Evolutionary conservation across 805 yeast genomes (phyloP).

Genomic region (Tetrapisispora nanseiensis): DNA sequence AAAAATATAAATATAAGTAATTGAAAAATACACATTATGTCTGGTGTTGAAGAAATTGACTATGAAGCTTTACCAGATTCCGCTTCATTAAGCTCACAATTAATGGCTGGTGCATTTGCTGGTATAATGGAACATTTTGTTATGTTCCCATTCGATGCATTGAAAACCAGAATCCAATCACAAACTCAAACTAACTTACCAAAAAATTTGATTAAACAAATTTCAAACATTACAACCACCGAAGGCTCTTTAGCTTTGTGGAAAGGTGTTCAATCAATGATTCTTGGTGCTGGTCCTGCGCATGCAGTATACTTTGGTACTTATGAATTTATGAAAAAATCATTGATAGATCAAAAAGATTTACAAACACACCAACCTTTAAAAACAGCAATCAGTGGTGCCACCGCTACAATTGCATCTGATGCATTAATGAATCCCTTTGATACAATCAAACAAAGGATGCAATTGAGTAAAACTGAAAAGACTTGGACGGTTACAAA

Average conservation of each 20-base stretch:
- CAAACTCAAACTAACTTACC: slow-evolving; percentile 35
- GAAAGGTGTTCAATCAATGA: slow-evolving; percentile 89
- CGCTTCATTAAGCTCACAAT: slow-evolving; percentile 73
- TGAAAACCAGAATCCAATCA: slow-evolving; percentile 88
- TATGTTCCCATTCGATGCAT: slow-evolving; percentile 93
- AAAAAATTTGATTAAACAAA: slow-evolving; percentile 50
- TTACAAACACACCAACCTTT: slow-evolving; percentile 51
- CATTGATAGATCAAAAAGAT: slow-evolving; percentile 28
- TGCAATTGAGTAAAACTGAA: slow-evolving; percentile 46
- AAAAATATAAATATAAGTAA: too few species aligned
- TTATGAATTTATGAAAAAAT: slow-evolving; percentile 60
- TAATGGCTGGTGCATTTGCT: slow-evolving; percentile 97
- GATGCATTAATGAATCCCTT: slow-evolving; percentile 98
- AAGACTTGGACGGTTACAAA: slow-evolving; percentile 22
- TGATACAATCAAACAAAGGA: slow-evolving; percentile 90
- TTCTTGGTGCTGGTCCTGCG: slow-evolving; percentile 97
- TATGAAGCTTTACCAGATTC: slow-evolving; percentile 86
- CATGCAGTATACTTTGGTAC: slow-evolving; percentile 94
- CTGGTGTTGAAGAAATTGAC: slow-evolving; percentile 44
- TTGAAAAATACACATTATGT: not conserved
- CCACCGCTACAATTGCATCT: slow-evolving; percentile 81
- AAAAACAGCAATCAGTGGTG: slow-evolving; percentile 82
- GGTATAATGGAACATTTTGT: slow-evolving; percentile 98
- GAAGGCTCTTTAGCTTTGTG: slow-evolving; percentile 88
- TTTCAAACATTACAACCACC: slow-evolving; percentile 65